These are phyloP conservation scores for Elongisporangium senticosum DNA, from an alignment of 352 stramenopile genomes.

Conservation along the genomic window DNA sequence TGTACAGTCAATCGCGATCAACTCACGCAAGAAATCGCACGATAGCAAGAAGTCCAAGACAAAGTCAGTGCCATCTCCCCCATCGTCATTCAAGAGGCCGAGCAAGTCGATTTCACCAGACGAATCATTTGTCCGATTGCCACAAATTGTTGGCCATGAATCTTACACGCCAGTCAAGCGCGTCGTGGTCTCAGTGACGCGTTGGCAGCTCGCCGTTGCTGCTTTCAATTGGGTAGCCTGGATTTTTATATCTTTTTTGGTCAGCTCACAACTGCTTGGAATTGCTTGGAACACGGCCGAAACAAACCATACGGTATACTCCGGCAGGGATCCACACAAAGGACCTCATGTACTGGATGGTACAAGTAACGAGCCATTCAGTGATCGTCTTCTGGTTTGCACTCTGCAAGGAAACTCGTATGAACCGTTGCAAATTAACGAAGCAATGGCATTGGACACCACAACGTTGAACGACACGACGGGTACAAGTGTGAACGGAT, in stretches of 20 bases:
- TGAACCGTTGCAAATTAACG: constrained; percentile 27
- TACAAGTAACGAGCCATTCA: constrained; percentile 41
- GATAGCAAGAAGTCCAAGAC: background rate
- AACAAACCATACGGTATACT: background rate
- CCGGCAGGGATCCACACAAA: background rate
- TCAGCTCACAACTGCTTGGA: constrained; percentile 3
- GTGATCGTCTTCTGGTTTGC: constrained; percentile 43
- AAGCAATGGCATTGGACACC: constrained; percentile 13
- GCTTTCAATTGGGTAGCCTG: constrained; percentile 6
- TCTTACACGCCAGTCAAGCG: background rate
- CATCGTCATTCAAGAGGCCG: background rate
- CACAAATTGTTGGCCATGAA: background rate
- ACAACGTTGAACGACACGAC: background rate
- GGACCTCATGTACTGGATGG: constrained; percentile 2
- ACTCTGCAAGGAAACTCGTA: constrained; percentile 29
- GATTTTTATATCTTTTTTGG: constrained; percentile 6
- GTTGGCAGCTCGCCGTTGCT: constrained; percentile 3
- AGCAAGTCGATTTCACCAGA: background rate
- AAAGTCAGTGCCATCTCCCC: background rate
- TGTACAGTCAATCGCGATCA: background rate
- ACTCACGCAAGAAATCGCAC: background rate
- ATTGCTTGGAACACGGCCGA: constrained; percentile 5
- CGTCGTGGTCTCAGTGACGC: background rate
- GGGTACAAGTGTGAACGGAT: constrained; percentile 13
- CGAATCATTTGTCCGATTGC: background rate